Percentiles rank a stretch among this genome's conserved stretches.
phyloP scores from a whole-genome alignment of 2,329 filamentous ascomycete genomes.

The Aureobasidium sp. region DNA sequence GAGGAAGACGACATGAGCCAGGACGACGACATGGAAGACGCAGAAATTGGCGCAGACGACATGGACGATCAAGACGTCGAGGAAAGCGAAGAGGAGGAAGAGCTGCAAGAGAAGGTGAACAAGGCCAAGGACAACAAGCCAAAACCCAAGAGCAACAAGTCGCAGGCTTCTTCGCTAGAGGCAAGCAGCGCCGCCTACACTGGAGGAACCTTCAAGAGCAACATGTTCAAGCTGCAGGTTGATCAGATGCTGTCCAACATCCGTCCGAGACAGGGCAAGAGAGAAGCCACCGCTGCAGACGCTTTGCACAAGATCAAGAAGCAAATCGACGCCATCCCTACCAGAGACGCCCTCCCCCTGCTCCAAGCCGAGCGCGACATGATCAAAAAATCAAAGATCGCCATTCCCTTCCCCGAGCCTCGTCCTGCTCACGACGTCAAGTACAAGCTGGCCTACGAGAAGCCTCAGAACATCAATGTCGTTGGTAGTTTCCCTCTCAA shows the following conservation, averaged over 20 bases:
- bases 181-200: constrained; percentile 35
- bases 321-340: constrained; percentile 50
- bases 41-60: constrained; percentile 16
- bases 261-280: constrained; percentile 52
- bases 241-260: constrained; percentile 55
- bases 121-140: constrained; percentile 5
- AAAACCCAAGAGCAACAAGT: constrained; percentile 16
- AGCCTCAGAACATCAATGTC: constrained; percentile 73
- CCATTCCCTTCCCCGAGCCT: constrained; percentile 80
- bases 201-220: constrained; percentile 56
- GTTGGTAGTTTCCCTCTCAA: constrained; percentile 79
- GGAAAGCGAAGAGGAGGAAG: constrained; percentile 5
- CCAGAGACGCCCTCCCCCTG: constrained; percentile 45
- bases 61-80: not conserved
- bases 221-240: constrained; percentile 60
- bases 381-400: constrained; percentile 59
- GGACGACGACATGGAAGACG: constrained; percentile 17
- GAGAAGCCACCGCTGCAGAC: constrained; percentile 46
- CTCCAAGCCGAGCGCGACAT: constrained; percentile 60
- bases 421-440: constrained; percentile 66
- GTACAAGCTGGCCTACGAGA: constrained; percentile 73
- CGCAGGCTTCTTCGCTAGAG: constrained; percentile 13
- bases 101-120: not conserved
- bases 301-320: constrained; percentile 49
- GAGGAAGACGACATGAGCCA: constrained; percentile 16